Base-by-base conservation (phyloP, 2,329 filamentous ascomycete species). In the Colletotrichum godetiae region DNA sequence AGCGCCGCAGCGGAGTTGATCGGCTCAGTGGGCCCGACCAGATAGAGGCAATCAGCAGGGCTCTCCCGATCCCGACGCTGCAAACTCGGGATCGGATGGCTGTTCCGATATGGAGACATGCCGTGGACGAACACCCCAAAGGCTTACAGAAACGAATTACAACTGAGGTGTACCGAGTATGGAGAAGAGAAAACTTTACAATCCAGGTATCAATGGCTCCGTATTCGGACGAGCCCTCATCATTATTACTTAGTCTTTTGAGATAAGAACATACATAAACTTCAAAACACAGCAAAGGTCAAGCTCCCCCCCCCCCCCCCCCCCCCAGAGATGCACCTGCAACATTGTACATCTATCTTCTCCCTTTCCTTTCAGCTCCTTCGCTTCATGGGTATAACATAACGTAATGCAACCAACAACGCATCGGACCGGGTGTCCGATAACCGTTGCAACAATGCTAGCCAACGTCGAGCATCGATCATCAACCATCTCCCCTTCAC, bases 341-440 rank as follows among this genome's bases (percentile, higher is more conserved):
- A 31, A 55, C 19, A 46, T 33, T 29, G 24, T 46, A 46, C 56
- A 33, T 29, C 29, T 33, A 46, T 31, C 8, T 49, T 4, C 42
- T 33, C 59, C 37, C 56, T 31, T 58, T 37, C 35, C n/a, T 31
- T 19, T 24, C 19, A 29, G 56, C 58, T 55, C 37, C 52, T 71
- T 67, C 65, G 57, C 68, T 68, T 72, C 59, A 72, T 58, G 69
- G 58, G 66, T 72, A 72, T 72, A 72, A 63, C 66, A 72, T 72
- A 72, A 63, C 66, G 59, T 72, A 57, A 72, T 57, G 55, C 67
- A 69, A 69, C 52, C 65, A 57, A 35, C 22, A 19, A 68, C 35
- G 42, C 12, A 12, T 68, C 65, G 69, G 69, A 52, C 33, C 11
- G 52, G 15, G 15, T 24, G 37, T 72, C 69, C 59, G 69, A 69